These are phyloP conservation scores for Botryotinia globosa DNA, from an alignment of 2,329 filamentous ascomycete genomes.

Conservation along the genomic window DNA sequence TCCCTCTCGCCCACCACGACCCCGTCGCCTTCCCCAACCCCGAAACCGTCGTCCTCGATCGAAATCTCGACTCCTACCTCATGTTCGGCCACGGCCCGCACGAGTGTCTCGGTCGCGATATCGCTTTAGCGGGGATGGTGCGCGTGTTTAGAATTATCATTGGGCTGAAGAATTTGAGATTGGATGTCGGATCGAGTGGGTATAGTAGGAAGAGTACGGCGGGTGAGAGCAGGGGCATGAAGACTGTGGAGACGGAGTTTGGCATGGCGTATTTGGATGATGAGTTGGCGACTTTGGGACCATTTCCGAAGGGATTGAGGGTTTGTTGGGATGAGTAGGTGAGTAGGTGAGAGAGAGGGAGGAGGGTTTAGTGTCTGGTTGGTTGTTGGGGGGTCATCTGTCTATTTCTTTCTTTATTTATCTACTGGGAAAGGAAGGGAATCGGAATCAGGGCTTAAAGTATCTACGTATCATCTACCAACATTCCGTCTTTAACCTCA, in stretches of 20 bases:
- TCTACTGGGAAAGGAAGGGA: not conserved
- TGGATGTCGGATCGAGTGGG: conserved; percentile 38
- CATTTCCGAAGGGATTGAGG: conserved; percentile 45
- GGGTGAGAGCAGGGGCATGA: conserved; percentile 29
- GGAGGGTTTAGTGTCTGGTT: not conserved
- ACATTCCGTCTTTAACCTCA: not conserved
- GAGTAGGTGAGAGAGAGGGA: too few relatives aligned
- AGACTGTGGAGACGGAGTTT: conserved; percentile 23
- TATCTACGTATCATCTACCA: not conserved
- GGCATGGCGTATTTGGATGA: conserved; percentile 59
- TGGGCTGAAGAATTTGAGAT: conserved; percentile 29
- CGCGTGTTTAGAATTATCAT: conserved; percentile 39
- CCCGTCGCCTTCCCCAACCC: conserved; percentile 58
- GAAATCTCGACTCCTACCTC: conserved; percentile 62
- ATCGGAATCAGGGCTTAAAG: not conserved
- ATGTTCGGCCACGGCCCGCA: conserved; percentile 62
- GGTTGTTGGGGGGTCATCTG: not conserved
- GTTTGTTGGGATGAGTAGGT: conserved; percentile 34
- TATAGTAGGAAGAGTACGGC: conserved; percentile 38
- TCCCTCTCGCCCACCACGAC: conserved; percentile 56
- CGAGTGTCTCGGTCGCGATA: conserved; percentile 61
- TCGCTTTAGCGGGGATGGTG: conserved; percentile 59
- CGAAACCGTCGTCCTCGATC: conserved; percentile 56
- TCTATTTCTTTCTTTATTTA: not conserved
- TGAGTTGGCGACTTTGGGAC: conserved; percentile 58